Evolutionary conservation across 805 yeast genomes (phyloP).

Genomic region (Hyphopichia homilentoma): DNA sequence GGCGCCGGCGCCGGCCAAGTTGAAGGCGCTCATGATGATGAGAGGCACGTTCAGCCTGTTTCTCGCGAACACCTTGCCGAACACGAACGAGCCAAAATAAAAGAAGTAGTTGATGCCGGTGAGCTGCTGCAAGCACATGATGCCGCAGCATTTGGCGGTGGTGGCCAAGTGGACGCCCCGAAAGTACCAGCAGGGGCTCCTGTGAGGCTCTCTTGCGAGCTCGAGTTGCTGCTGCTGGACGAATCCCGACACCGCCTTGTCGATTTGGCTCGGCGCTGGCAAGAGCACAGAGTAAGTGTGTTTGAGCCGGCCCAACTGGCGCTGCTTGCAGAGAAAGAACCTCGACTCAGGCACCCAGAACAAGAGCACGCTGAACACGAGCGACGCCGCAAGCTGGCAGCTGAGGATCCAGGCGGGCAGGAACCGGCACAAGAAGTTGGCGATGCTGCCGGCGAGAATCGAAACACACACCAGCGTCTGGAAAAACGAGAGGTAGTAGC

Average conservation of each 20-base stretch:
- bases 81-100: slow-evolving; percentile 24
- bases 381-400: too few relatives aligned
- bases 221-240: too few relatives aligned
- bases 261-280: too few relatives aligned
- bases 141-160: slow-evolving; percentile 17
- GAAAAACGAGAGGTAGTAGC: slow-evolving; percentile 16
- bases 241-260: too few relatives aligned
- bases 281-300: too few relatives aligned
- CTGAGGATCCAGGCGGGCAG: too few relatives aligned
- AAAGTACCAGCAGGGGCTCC: too few relatives aligned
- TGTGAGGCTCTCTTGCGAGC: too few relatives aligned
- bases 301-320: too few relatives aligned
- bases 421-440: slow-evolving; percentile 4
- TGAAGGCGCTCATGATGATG: slow-evolving; percentile 14
- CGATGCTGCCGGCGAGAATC: slow-evolving; percentile 19
- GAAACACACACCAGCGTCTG: slow-evolving; percentile 20
- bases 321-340: too few relatives aligned
- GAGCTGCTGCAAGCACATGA: slow-evolving; percentile 32
- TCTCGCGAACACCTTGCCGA: slow-evolving; percentile 7
- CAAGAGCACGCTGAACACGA: slow-evolving; percentile 4
- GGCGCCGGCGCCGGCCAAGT: slow-evolving; percentile 16
- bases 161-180: too few relatives aligned
- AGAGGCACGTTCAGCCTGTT: slow-evolving; percentile 10
- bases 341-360: slow-evolving; percentile 8
- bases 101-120: slow-evolving; percentile 33